Evolutionary conservation across 1,284 basidiomycete genomes (phyloP).

Genomic region (Pyrrhoderma noxium): DNA sequence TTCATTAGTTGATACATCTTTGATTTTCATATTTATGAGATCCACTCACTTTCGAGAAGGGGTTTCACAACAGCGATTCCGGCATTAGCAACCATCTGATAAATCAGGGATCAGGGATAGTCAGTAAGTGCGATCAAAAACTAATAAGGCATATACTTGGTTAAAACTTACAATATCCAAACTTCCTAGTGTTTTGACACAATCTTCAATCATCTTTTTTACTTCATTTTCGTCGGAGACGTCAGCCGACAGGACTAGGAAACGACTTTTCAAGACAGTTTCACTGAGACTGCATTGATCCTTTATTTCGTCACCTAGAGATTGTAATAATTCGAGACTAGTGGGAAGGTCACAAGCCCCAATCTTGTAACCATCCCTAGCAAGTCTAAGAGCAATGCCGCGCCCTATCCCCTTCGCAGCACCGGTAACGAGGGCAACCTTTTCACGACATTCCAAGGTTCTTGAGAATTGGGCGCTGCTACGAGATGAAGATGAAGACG

Average conservation of each 20-base stretch:
- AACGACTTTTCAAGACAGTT: not conserved
- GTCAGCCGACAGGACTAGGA: conserved; percentile 10
- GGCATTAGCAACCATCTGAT: conserved; percentile 20
- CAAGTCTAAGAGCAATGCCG: conserved; percentile 18
- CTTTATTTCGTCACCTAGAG: not conserved
- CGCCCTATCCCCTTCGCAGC: conserved; percentile 23
- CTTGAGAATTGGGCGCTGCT: too few relatives aligned
- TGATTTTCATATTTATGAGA: not conserved
- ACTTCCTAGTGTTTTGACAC: conserved; percentile 12
- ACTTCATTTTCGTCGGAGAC: conserved; percentile 16
- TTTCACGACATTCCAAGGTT: not conserved
- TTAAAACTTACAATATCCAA: conserved; percentile 18
- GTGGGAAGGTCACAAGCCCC: conserved; percentile 18
- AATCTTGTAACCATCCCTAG: conserved; percentile 19
- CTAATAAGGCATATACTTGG: too few relatives aligned
- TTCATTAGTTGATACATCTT: not conserved
- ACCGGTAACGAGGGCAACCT: conserved; percentile 12
- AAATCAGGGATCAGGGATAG: too few relatives aligned
- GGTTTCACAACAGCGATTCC: conserved; percentile 15
- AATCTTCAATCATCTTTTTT: conserved; percentile 10
- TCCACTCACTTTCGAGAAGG: conserved; percentile 4
- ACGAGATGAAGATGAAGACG: too few relatives aligned
- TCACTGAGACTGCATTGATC: too few relatives aligned
- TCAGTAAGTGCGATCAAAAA: too few relatives aligned
- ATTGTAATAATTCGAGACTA: not conserved